Conservation (phyloP, 305 asterid species). For the Solanum hybrid region DNA sequence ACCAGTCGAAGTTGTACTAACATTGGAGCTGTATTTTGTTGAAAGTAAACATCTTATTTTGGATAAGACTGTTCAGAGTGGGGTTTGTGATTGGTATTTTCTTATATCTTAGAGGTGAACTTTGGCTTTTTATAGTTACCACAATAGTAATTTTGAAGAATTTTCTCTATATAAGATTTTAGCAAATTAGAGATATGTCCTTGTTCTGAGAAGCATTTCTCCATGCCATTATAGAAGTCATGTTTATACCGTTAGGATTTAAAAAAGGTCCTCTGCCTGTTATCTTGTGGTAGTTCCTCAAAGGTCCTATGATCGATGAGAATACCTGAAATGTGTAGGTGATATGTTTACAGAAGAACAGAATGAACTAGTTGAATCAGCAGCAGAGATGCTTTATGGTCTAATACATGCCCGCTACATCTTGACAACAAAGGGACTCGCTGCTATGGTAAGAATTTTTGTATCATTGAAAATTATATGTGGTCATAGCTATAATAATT, state of each 20-base stretch:
- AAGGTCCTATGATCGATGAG: slow-evolving; percentile 9
- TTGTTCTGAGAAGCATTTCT: not conserved
- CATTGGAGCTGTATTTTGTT: not conserved
- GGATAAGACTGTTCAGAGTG: not conserved
- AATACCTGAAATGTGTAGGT: slow-evolving; percentile 29
- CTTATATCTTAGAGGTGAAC: not conserved
- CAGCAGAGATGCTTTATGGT: slow-evolving; percentile 60
- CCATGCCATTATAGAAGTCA: not conserved
- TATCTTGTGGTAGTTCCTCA: slow-evolving; percentile 4
- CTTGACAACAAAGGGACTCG: slow-evolving; percentile 52
- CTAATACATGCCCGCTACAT: slow-evolving; percentile 52
- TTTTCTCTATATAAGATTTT: not conserved
- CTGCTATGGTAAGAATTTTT: slow-evolving; percentile 43
- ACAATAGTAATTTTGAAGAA: not conserved
- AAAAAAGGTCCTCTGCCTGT: not conserved
- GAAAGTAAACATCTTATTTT: not conserved
- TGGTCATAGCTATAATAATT: slow-evolving; percentile 14
- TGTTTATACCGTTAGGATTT: not conserved
- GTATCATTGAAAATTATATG: slow-evolving; percentile 11
- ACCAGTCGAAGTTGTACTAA: not conserved
- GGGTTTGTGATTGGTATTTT: not conserved
- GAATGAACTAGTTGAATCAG: slow-evolving; percentile 48
- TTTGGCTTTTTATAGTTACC: not conserved
- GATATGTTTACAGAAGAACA: slow-evolving; percentile 50
- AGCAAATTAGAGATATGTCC: not conserved